Evolutionary conservation across 306 rosid species (phyloP).

Genomic region (Quercus variabilis): DNA sequence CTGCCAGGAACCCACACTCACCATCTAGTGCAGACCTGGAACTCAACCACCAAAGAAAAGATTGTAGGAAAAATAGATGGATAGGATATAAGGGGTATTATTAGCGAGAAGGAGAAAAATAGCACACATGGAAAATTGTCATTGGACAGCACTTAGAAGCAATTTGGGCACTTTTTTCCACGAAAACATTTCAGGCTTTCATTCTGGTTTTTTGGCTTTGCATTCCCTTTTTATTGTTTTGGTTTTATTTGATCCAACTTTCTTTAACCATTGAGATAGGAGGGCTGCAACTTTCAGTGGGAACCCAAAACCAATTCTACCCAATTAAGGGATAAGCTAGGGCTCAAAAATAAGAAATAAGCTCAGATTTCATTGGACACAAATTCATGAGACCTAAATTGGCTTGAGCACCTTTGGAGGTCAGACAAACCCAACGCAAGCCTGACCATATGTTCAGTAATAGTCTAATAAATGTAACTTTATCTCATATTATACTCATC

Average conservation of each 20-base stretch:
- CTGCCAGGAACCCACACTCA: constrained; percentile 95
- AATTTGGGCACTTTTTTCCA: not conserved
- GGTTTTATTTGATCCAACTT: not conserved
- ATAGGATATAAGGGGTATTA: constrained; percentile 5
- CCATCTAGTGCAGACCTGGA: constrained; percentile 91
- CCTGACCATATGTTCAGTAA: not conserved
- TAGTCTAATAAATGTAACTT: too few relatives aligned
- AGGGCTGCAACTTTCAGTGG: not conserved
- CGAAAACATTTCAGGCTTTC: not conserved
- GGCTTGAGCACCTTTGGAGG: not conserved
- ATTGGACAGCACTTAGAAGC: not conserved
- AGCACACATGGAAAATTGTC: not conserved
- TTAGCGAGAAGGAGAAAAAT: not conserved
- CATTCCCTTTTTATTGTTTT: not conserved
- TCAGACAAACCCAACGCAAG: not conserved
- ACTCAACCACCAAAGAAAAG: constrained; percentile 12
- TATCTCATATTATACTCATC: too few relatives aligned
- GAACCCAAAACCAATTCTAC: not conserved
- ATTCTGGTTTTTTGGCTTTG: not conserved
- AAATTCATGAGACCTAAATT: not conserved
- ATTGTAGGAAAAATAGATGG: not conserved
- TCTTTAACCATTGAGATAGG: not conserved
- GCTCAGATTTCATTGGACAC: not conserved
- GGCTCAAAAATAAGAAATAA: not conserved
- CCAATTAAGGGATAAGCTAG: not conserved